phyloP scores from a whole-genome alignment of 1,139 yeast genomes.

The Scheffersomyces lignicola region DNA sequence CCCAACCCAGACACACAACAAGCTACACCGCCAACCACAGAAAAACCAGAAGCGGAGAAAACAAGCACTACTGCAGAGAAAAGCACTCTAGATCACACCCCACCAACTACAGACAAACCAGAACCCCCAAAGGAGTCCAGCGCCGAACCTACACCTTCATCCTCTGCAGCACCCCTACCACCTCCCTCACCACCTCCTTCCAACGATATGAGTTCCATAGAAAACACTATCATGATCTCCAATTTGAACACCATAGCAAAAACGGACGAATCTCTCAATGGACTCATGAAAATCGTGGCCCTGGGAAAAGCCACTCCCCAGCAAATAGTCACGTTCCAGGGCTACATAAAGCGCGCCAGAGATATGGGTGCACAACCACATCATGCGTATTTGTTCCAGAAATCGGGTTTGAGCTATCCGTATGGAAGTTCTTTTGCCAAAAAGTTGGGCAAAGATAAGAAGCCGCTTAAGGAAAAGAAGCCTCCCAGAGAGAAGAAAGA shows the following conservation, averaged over 20 bases:
- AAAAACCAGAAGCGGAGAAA: constrained; percentile 1
- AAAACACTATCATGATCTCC: constrained; percentile 76
- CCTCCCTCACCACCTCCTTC: constrained; percentile 16
- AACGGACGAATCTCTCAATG: constrained; percentile 62
- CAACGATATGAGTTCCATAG: constrained; percentile 56
- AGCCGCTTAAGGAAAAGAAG: constrained; percentile 20
- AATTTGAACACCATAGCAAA: constrained; percentile 82
- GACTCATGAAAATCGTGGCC: constrained; percentile 81
- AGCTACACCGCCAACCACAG: constrained; percentile 6
- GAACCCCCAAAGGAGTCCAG: not conserved
- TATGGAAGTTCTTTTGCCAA: constrained; percentile 8
- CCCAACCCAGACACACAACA: constrained; percentile 2
- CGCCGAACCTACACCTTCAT: not conserved
- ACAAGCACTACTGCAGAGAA: not conserved
- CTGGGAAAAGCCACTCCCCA: constrained; percentile 70
- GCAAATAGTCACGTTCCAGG: constrained; percentile 75
- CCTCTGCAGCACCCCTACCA: constrained; percentile 12
- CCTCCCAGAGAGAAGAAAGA: constrained; percentile 24
- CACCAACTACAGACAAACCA: constrained; percentile 1
- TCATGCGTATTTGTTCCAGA: constrained; percentile 31
- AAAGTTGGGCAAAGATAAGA: constrained; percentile 16
- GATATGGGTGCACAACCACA: constrained; percentile 67
- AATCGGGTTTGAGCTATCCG: constrained; percentile 5
- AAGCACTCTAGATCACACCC: constrained; percentile 1
- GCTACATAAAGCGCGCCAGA: constrained; percentile 73